Evolutionary conservation across 768 basidiomycete species (phyloP), one percentile per base, ranked within the genome.

Genomic region (Amanita brunnescens): DNA sequence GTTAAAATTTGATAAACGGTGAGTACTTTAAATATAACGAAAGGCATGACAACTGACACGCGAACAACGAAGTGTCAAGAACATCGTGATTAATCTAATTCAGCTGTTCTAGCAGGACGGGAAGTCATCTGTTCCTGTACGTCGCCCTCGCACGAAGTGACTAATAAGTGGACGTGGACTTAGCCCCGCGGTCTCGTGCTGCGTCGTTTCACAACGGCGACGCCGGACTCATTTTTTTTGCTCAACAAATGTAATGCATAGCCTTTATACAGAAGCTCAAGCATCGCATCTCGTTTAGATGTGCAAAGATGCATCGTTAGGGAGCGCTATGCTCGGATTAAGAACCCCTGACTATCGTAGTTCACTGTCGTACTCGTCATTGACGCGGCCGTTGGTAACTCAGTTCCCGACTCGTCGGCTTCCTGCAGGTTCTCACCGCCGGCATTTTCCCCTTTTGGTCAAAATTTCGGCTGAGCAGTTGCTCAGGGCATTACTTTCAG

Each of bases 231-330:
- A 24, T 14, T 6, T 23, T 24, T n/a, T n/a, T n/a, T n/a, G n/a
- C n/a, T 23, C 41, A 24, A 42, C 41, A 14, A 14, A 24, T 24
- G 41, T 42, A 24, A 42, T 24, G 41, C 23, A 42, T 42, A 42
- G 41, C 41, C 41, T 42, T 42, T 23, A 42, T 42, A 14, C 41
- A 18, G 41, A 42, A 42, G 21, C 41, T 42, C 41, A 42, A 42
- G 41, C 41, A 42, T 42, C 24, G 41, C 41, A 42, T 42, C 41
- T 42, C 24, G 14, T 24, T 29, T n/a, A 14, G 41, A 42, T 42
- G 41, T 14, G 21, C 41, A 14, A 24, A 24, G 41, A 12, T 14
- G 7, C 12, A 42, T 14, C 10, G 5, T n/a, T 20, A 13, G 39
- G 21, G 38, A n/a, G n/a, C n/a, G n/a, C n/a, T n/a, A 20, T 21